Evolutionary conservation across 257 asterid genomes (phyloP).

Genomic region (Penstemon newberryi): DNA sequence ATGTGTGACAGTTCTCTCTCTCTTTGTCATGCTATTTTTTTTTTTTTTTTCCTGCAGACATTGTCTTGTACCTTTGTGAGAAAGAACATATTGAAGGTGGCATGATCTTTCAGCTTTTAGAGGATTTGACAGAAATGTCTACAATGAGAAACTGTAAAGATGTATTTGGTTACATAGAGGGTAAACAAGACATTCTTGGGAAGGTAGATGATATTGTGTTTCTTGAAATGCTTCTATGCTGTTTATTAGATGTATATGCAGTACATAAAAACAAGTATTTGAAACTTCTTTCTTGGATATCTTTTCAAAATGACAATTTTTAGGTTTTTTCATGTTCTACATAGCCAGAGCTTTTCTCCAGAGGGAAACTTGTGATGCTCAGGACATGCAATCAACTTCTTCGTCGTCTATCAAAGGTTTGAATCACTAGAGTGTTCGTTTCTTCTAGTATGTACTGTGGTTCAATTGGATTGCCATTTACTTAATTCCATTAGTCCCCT

Average conservation of each 20-base stretch:
- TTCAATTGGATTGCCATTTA: slow-evolving; percentile 19
- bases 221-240: slow-evolving; percentile 10
- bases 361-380: slow-evolving; percentile 99
- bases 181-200: slow-evolving; percentile 95
- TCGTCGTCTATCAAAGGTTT: slow-evolving; percentile 97
- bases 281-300: slow-evolving; percentile 16
- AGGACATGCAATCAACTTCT: slow-evolving; percentile 98
- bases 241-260: slow-evolving; percentile 23
- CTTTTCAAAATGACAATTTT: slow-evolving; percentile 5
- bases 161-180: slow-evolving; percentile 86
- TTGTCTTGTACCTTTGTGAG: slow-evolving; percentile 93
- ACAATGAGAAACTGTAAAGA: slow-evolving; percentile 98
- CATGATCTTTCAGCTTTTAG: slow-evolving; percentile 96
- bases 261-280: slow-evolving; percentile 11
- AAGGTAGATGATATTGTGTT: slow-evolving; percentile 52
- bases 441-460: slow-evolving; percentile 15
- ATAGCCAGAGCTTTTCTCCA: slow-evolving; percentile 95
- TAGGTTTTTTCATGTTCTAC: slow-evolving; percentile 30
- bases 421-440: slow-evolving; percentile 21
- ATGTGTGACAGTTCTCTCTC: slow-evolving; percentile 8
- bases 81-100: slow-evolving; percentile 97
- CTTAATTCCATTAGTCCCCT: background rate
- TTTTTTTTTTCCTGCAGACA: slow-evolving; percentile 53
- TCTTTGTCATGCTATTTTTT: slow-evolving; percentile 30
- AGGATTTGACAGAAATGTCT: slow-evolving; percentile 98